A percentile compares a stretch with the other conserved stretches of the same genome.
Evolutionary conservation across 169 alveolate species (phyloP).

Genomic region (Plasmodium chabaudi): DNA sequence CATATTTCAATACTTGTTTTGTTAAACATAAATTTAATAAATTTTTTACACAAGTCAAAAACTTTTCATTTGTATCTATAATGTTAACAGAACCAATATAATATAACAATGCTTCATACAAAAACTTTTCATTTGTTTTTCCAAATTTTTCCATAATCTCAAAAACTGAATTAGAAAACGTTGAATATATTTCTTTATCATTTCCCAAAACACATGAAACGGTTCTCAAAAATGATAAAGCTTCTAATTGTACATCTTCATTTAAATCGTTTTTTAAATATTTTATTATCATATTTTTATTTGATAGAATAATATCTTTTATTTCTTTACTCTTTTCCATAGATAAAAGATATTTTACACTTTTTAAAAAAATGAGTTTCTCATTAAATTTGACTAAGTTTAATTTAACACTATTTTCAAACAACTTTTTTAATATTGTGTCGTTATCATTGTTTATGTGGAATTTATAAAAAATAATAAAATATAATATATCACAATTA

Average conservation of each 20-base stretch:
- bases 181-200: constrained; percentile 64
- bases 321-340: constrained; percentile 30
- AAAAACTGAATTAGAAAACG: constrained; percentile 37
- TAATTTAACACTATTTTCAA: constrained; percentile 43
- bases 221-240: constrained; percentile 16
- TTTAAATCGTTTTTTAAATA: constrained; percentile 76
- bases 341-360: constrained; percentile 35
- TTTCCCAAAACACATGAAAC: constrained; percentile 26
- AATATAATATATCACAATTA: constrained; percentile 38
- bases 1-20: constrained; percentile 42
- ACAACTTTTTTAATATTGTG: constrained; percentile 32
- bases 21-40: constrained; percentile 59
- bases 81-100: constrained; percentile 25
- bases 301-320: constrained; percentile 26
- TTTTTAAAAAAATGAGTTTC: constrained; percentile 53
- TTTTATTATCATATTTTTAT: constrained; percentile 28
- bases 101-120: constrained; percentile 30
- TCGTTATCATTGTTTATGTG: constrained; percentile 63
- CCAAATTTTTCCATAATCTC: constrained; percentile 73
- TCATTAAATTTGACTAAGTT: constrained; percentile 66
- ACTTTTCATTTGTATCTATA: constrained; percentile 58
- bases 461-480: constrained; percentile 52
- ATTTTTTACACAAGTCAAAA: constrained; percentile 10
- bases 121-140: constrained; percentile 62
- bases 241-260: constrained; percentile 69